Conservation (phyloP, 2,329 filamentous ascomycete species). For the Fusarium guadeloupense region DNA sequence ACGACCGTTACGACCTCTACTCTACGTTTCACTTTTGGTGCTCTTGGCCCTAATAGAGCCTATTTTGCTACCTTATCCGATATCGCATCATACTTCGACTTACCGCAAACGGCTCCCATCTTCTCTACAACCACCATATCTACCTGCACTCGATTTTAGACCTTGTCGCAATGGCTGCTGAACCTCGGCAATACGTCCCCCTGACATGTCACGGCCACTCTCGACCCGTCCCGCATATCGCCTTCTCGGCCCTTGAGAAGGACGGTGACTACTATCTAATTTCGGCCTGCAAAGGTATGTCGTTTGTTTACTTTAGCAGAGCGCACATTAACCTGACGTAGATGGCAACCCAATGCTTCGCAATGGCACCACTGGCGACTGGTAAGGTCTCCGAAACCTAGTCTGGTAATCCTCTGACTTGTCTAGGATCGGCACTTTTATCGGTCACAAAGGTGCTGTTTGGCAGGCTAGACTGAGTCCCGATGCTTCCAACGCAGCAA, state of each 20-base stretch:
- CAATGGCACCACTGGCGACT: slow-evolving; percentile 94
- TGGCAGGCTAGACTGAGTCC: slow-evolving; percentile 94
- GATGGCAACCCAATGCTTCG: slow-evolving; percentile 99
- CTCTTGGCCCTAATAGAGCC: slow-evolving; percentile 1
- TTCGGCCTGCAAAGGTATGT: slow-evolving; percentile 85
- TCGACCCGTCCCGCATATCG: slow-evolving; percentile 88
- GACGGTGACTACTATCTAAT: slow-evolving; percentile 91
- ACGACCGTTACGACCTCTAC: slow-evolving; percentile 43
- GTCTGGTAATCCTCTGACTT: slow-evolving; percentile 24
- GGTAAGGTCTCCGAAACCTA: slow-evolving; percentile 60
- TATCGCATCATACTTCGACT: slow-evolving; percentile 8
- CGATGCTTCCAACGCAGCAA: slow-evolving; percentile 88
- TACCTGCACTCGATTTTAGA: slow-evolving; percentile 1
- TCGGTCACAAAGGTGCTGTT: slow-evolving; percentile 97
- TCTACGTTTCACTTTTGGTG: slow-evolving; percentile 20
- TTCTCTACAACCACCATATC: background rate
- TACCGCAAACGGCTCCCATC: slow-evolving; percentile 4
- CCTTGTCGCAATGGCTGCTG: slow-evolving; percentile 47
- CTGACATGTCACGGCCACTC: slow-evolving; percentile 96
- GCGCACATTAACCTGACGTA: slow-evolving; percentile 49
- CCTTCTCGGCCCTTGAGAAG: slow-evolving; percentile 84
- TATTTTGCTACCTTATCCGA: slow-evolving; percentile 5
- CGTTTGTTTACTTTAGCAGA: slow-evolving; percentile 11
- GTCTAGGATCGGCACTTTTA: slow-evolving; percentile 91
- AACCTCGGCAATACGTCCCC: slow-evolving; percentile 74